Conservation (phyloP, 257 asterid species). For the Lycium ferocissimum region DNA sequence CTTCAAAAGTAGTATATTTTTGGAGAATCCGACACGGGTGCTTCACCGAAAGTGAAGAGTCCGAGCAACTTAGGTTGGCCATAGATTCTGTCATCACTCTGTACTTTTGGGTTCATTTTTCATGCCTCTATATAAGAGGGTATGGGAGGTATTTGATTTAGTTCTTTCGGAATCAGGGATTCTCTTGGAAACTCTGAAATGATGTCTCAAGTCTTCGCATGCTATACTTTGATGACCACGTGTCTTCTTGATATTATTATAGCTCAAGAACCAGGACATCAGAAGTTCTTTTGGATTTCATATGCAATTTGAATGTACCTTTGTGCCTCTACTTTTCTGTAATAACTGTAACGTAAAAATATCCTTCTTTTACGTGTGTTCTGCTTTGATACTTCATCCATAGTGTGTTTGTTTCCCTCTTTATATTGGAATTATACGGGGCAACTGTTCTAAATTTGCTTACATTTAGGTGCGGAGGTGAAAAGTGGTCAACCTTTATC, state of each 20-base stretch:
- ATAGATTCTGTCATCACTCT: too few relatives aligned
- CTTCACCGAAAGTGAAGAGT: too few relatives aligned
- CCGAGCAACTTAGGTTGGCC: too few relatives aligned
- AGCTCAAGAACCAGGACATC: neutral
- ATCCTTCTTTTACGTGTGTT: neutral
- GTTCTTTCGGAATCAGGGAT: conserved; percentile 1
- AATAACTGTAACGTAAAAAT: neutral
- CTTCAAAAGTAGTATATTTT: too few relatives aligned
- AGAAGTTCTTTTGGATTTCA: neutral
- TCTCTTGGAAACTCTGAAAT: neutral
- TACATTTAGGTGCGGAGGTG: conserved; percentile 65
- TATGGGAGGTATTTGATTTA: neutral
- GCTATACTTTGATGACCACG: neutral
- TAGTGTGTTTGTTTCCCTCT: neutral
- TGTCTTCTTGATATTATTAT: conserved; percentile 8
- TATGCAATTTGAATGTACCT: neutral
- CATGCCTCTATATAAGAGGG: too few relatives aligned
- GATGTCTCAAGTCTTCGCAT: neutral
- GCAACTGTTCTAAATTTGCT: neutral
- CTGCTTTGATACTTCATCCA: neutral
- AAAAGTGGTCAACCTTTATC: conserved; percentile 60
- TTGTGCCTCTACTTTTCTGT: neutral
- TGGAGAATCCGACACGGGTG: too few relatives aligned
- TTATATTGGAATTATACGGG: neutral
- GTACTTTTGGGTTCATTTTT: too few relatives aligned